Evolutionary conservation across 805 yeast genomes (phyloP), one percentile per base, ranked within the genome.

Genomic region (Dipodascus albidus): DNA sequence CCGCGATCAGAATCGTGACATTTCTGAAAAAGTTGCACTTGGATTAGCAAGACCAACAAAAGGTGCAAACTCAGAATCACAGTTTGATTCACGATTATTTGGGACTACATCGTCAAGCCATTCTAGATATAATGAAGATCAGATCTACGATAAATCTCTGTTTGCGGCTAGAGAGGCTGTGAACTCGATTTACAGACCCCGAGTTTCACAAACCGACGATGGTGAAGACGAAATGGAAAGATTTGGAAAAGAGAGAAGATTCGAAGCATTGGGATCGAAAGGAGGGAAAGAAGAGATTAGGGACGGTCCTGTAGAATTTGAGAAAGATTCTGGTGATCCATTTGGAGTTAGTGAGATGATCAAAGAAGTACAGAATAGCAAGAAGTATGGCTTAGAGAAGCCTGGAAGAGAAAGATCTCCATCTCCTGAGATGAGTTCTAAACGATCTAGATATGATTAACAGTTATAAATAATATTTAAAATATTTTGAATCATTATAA

Each of bases 31-130:
- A 54, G 79, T 81, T 1, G 77, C 78, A 1, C 55, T 79, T 23
- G 82, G 82, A 0, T 68, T 77, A 11, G 72, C 75, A 1, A 69
- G 69, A 54, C 72, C 75, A 1, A 60, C 73, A 8, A 62, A 62
- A 15, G 53, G 54, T 15, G 48, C 59, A 47, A 63, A 62, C 6
- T 23, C n/a, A 4, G 82, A 77, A 48, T 67, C 73, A 1, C 73
- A 73, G 51, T 80, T 79, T 59, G 91, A 84, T 60, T 73, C 86
- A 0, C 71, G 86, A 27, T 63, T 84, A 33, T 82, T 74, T 57
- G 65, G 77, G 8, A 73, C 72, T 24, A 77, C 77, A 1, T 67
- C 78, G 1, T 72, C 72, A 21, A 52, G 55, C n/a, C 50, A 54
- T 14, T 53, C 59, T 8, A 56, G 56, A 3, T 60, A 60, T 49